Evolutionary conservation across 148 eudicot species (phyloP).

Genomic region (Vaccinium darrowii): DNA sequence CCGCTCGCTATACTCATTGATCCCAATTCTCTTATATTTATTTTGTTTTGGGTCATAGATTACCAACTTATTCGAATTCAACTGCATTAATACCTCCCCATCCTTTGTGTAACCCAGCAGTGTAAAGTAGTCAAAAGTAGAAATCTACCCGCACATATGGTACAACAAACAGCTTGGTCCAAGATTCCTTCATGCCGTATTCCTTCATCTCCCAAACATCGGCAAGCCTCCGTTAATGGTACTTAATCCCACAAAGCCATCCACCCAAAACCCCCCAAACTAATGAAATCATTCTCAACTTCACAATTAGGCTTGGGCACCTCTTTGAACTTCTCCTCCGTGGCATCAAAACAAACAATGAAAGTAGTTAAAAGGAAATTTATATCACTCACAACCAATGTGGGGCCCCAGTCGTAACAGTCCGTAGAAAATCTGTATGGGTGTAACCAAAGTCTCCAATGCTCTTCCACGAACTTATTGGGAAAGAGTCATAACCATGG

Average conservation of each 20-base stretch:
- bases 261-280: neutral
- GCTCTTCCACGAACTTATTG: neutral
- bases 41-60: neutral
- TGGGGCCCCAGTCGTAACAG: conserved; percentile 2
- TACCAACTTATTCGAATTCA: neutral
- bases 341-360: conserved; percentile 4
- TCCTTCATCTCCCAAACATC: conserved; percentile 17
- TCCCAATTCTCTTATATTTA: too few relatives aligned
- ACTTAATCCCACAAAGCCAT: neutral
- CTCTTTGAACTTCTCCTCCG: conserved; percentile 9
- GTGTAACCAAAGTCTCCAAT: neutral
- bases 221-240: too few relatives aligned
- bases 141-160: neutral
- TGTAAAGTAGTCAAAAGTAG: neutral
- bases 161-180: conserved; percentile 13
- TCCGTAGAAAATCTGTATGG: neutral
- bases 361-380: too few relatives aligned
- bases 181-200: neutral
- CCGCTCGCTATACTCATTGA: too few relatives aligned
- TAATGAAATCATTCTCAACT: neutral
- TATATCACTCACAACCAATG: neutral
- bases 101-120: neutral
- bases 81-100: neutral
- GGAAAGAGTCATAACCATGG: too few relatives aligned
- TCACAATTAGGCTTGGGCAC: neutral